A percentile compares a stretch with the other conserved stretches of the same genome.
phyloP scores from a whole-genome alignment of 2,329 filamentous ascomycete species.

The Calonectria henricotiae region DNA sequence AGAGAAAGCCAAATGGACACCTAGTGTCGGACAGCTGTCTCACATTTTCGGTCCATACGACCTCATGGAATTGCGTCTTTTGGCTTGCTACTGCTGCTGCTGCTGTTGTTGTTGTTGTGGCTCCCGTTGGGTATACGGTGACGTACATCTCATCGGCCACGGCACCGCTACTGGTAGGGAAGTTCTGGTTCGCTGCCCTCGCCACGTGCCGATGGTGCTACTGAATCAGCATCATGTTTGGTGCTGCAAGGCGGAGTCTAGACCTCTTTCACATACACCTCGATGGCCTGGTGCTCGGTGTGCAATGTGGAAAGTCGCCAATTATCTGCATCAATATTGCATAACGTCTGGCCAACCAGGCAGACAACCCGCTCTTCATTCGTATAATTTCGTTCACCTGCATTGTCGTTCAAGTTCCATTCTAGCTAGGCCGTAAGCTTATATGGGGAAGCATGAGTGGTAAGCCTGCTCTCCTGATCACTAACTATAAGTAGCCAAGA shows the following conservation, averaged over 20 bases:
- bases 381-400: slow-evolving; percentile 1
- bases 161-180: background rate
- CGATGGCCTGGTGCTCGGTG: slow-evolving; percentile 16
- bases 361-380: background rate
- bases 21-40: background rate
- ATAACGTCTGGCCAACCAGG: slow-evolving; percentile 1
- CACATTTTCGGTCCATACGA: background rate
- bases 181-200: slow-evolving; percentile 14
- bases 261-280: slow-evolving; percentile 9
- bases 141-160: background rate
- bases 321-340: background rate
- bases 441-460: slow-evolving; percentile 6
- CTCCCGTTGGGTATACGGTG: background rate
- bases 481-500: background rate
- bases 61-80: background rate
- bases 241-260: slow-evolving; percentile 4
- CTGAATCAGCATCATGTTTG: background rate
- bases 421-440: slow-evolving; percentile 15
- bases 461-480: slow-evolving; percentile 2
- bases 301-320: slow-evolving; percentile 15
- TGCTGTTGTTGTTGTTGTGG: background rate
- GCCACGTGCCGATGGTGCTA: slow-evolving; percentile 14
- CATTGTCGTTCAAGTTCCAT: slow-evolving; percentile 5
- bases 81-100: background rate
- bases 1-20: slow-evolving; percentile 12